A percentile compares a stretch with the other conserved stretches of the same genome.
These are phyloP conservation scores for Alternaria sp. DNA, from an alignment of 2,329 filamentous ascomycete genomes.

Conservation along the genomic window DNA sequence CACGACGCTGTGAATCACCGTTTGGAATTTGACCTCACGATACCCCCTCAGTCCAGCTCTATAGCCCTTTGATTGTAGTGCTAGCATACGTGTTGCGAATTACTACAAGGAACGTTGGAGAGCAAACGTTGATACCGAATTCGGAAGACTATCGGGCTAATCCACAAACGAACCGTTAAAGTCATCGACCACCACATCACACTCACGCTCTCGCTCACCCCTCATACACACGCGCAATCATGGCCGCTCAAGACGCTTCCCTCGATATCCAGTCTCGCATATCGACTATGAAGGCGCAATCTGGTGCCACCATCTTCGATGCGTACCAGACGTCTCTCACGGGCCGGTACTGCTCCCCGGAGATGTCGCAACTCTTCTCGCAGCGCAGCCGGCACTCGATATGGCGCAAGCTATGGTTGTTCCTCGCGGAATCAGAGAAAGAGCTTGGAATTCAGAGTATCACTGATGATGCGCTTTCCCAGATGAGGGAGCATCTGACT, in stretches of 20 bases:
- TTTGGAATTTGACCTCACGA: not conserved
- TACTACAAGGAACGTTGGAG: not conserved
- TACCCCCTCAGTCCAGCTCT: not conserved
- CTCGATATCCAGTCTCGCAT: constrained; percentile 34
- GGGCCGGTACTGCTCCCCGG: constrained; percentile 69
- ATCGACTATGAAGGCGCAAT: constrained; percentile 27
- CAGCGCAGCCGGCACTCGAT: constrained; percentile 75
- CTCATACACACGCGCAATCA: constrained; percentile 4
- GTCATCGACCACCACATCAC: not conserved
- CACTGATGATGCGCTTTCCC: constrained; percentile 64
- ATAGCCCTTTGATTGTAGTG: not conserved
- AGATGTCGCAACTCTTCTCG: constrained; percentile 73
- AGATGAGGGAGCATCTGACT: constrained; percentile 54
- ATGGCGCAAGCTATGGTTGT: constrained; percentile 87
- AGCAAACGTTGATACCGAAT: not conserved
- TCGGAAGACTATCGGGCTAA: constrained; percentile 13
- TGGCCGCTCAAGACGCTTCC: constrained; percentile 26
- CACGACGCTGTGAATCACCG: constrained; percentile 9
- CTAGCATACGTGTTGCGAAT: not conserved
- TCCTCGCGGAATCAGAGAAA: constrained; percentile 80
- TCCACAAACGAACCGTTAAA: constrained; percentile 1
- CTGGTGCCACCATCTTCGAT: constrained; percentile 30
- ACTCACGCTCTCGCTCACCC: not conserved
- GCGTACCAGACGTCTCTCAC: constrained; percentile 37
- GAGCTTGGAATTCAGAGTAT: constrained; percentile 77